A percentile compares a stretch with the other conserved stretches of the same genome.
These are phyloP conservation scores for Leishmania tropica DNA, from an alignment of 208 protist genomes.

Conservation along the genomic window DNA sequence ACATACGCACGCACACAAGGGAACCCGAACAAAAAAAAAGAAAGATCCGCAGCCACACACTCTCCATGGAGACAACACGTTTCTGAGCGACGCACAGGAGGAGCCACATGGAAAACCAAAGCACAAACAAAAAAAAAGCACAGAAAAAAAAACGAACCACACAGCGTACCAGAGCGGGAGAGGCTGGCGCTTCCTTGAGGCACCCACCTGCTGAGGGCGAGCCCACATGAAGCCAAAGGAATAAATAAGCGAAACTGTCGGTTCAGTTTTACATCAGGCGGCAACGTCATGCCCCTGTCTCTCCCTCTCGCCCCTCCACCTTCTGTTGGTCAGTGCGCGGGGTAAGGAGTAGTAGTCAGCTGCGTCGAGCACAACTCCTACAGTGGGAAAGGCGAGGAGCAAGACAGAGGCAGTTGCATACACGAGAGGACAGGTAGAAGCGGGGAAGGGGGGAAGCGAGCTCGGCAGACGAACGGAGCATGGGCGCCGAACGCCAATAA, in stretches of 20 bases:
- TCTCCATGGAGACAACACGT: not conserved
- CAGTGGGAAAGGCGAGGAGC: not conserved
- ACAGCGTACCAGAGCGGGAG: not conserved
- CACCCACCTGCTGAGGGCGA: not conserved
- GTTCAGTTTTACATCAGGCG: not conserved
- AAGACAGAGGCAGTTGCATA: not conserved
- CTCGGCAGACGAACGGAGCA: not conserved
- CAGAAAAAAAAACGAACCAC: not conserved
- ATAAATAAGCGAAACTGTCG: not conserved
- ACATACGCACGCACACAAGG: not conserved
- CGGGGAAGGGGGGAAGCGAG: not conserved
- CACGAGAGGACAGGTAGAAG: not conserved
- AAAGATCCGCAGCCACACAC: not conserved
- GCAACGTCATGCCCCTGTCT: not conserved
- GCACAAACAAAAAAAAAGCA: not conserved
- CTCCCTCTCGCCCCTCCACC: not conserved
- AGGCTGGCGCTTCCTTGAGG: not conserved
- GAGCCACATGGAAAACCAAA: conserved; percentile 11
- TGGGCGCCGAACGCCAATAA: not conserved
- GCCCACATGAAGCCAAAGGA: not conserved
- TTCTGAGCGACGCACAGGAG: conserved; percentile 1
- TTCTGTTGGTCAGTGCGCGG: not conserved
- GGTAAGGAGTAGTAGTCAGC: not conserved
- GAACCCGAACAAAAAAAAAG: not conserved
- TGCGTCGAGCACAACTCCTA: not conserved